These are phyloP conservation scores for Furcasterigmium furcatum DNA, from an alignment of 2,329 filamentous ascomycete species.

Conservation along the genomic window DNA sequence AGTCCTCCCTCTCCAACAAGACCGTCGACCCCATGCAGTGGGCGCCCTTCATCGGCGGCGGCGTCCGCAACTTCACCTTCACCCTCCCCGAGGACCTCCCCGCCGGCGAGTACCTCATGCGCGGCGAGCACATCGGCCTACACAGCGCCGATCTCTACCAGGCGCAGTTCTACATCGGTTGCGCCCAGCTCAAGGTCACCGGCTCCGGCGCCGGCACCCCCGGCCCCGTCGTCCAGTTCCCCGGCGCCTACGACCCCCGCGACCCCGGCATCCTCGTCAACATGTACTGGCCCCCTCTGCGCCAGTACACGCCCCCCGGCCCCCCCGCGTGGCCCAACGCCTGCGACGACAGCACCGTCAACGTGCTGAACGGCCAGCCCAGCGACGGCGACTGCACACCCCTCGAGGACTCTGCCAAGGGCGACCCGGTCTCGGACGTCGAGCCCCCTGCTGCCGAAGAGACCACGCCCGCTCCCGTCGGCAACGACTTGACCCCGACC, in stretches of 20 bases:
- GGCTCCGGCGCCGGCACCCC: conserved; percentile 23
- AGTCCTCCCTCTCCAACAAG: conserved; percentile 21
- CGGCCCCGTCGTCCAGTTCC: conserved; percentile 23
- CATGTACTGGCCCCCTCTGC: conserved; percentile 30
- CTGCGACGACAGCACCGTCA: conserved; percentile 33
- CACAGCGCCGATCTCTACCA: conserved; percentile 26
- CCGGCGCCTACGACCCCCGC: conserved; percentile 25
- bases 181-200: conserved; percentile 28
- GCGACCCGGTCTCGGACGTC: too few relatives aligned
- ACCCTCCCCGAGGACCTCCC: conserved; percentile 21
- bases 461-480: too few relatives aligned
- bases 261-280: conserved; percentile 29
- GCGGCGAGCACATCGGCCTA: conserved; percentile 31
- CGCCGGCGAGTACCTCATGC: conserved; percentile 28
- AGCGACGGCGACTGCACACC: conserved; percentile 31
- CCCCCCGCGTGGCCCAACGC: conserved; percentile 27
- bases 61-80: conserved; percentile 30
- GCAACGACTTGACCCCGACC: too few relatives aligned
- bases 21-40: conserved; percentile 25
- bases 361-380: conserved; percentile 24
- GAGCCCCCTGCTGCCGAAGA: too few relatives aligned
- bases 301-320: conserved; percentile 26
- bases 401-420: too few relatives aligned
- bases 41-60: conserved; percentile 23
- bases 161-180: conserved; percentile 34